Conservation (phyloP, 345 rosid species). For the Aquilaria sinensis region DNA sequence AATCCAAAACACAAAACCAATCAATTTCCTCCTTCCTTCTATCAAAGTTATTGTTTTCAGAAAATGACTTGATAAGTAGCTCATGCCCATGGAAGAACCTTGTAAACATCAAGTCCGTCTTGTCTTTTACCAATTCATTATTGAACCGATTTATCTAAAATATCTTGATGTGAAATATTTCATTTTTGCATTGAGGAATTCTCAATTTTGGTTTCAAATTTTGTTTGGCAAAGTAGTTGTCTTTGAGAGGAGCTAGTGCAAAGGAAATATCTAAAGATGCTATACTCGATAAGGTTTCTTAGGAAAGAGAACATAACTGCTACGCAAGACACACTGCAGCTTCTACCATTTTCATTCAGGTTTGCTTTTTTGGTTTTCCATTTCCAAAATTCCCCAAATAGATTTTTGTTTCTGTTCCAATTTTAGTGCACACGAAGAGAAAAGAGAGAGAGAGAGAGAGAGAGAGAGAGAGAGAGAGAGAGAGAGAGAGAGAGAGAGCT, state of each 20-base stretch:
- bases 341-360: conserved; percentile 24
- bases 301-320: conserved; percentile 74
- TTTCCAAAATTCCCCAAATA: no score
- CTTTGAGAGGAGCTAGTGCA: conserved; percentile 86
- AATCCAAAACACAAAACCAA: no score
- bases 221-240: conserved; percentile 44
- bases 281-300: conserved; percentile 77
- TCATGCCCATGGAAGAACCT: conserved; percentile 44
- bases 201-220: not conserved
- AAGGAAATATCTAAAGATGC: conserved; percentile 88
- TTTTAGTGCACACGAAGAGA: no score
- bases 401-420: no score
- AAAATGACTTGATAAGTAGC: no score
- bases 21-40: no score
- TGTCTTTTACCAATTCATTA: not conserved
- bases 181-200: not conserved
- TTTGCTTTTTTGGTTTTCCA: no score
- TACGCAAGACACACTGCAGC: conserved; percentile 69
- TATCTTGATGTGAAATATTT: not conserved
- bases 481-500: no score
- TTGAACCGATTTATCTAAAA: not conserved
- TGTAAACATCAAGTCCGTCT: conserved; percentile 61
- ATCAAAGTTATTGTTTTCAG: no score
- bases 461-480: no score
- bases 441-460: no score